These are phyloP conservation scores for Herpetospermum pedunculosum DNA, from an alignment of 306 rosid species.

Conservation along the genomic window DNA sequence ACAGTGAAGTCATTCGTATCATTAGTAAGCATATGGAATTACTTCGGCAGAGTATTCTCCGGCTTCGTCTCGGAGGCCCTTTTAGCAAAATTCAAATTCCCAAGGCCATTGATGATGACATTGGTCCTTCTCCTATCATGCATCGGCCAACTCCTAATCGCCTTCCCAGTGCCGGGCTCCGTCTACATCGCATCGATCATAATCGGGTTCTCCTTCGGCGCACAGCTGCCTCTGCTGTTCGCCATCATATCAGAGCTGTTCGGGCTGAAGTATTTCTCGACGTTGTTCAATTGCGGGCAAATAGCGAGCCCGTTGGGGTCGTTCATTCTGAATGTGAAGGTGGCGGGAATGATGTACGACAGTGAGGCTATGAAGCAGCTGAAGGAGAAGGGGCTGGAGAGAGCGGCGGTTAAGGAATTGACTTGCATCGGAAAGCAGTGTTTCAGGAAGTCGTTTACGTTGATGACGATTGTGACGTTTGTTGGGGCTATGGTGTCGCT, in stretches of 20 bases:
- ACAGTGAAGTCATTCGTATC: conserved; percentile 27
- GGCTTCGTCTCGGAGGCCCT: conserved; percentile 35
- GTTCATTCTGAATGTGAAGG: conserved; percentile 29
- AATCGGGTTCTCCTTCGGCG: conserved; percentile 38
- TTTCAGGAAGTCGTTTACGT: not conserved
- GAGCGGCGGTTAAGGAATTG: conserved; percentile 2
- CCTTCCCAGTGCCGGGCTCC: conserved; percentile 33
- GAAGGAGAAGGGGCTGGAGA: not conserved
- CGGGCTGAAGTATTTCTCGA: conserved; percentile 35
- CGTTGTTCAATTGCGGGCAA: conserved; percentile 41
- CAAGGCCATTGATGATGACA: conserved; percentile 31
- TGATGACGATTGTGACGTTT: not conserved
- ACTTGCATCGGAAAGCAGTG: not conserved
- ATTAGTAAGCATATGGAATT: conserved; percentile 42
- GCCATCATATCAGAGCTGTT: conserved; percentile 46
- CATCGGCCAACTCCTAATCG: conserved; percentile 24
- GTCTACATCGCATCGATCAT: conserved; percentile 32
- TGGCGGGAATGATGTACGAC: conserved; percentile 29
- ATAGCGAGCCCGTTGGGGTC: conserved; percentile 38
- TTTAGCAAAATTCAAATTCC: conserved; percentile 21
- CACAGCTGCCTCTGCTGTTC: conserved; percentile 32
- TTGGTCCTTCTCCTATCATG: conserved; percentile 28
- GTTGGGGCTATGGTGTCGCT: not conserved
- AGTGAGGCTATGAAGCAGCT: conserved; percentile 22
- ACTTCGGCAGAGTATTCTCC: conserved; percentile 34